Conservation (phyloP, 345 rosid species). For the Sonneratia alba region DNA sequence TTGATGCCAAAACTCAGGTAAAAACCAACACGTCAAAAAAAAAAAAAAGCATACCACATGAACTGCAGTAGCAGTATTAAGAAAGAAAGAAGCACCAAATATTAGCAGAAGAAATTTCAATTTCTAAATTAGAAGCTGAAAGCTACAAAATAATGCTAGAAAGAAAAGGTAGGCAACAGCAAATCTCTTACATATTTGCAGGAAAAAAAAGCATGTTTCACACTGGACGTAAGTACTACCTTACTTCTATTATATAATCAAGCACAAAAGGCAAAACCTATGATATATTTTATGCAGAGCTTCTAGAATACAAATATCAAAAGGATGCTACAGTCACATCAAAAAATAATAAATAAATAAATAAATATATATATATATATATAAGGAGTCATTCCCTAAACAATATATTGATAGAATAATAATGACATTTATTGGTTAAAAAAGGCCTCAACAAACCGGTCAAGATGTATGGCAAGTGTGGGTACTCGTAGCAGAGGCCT, state of each 20-base stretch:
- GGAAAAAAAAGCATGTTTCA: not conserved
- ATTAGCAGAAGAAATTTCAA: too few species aligned
- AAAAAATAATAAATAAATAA: too few species aligned
- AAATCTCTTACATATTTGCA: too few species aligned
- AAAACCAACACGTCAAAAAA: not conserved
- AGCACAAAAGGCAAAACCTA: too few species aligned
- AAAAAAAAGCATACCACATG: not conserved
- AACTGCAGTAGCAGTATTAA: not conserved
- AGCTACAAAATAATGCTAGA: too few species aligned
- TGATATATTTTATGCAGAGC: too few species aligned
- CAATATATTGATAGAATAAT: not conserved
- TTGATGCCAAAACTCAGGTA: not conserved
- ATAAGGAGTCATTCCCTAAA: not conserved
- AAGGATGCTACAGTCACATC: not conserved
- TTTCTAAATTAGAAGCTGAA: too few species aligned
- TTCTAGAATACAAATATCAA: too few species aligned
- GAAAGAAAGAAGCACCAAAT: too few species aligned
- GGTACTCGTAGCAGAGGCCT: constrained; percentile 83
- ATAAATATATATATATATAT: too few species aligned
- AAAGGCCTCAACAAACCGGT: constrained; percentile 33
- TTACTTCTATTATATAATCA: too few species aligned
- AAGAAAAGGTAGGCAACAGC: too few species aligned
- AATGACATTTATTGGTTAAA: not conserved
- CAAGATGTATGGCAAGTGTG: constrained; percentile 88
- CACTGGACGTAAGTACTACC: not conserved